phyloP scores from a whole-genome alignment of 139 green algal genomes.

The Bryopsis sp. region DNA sequence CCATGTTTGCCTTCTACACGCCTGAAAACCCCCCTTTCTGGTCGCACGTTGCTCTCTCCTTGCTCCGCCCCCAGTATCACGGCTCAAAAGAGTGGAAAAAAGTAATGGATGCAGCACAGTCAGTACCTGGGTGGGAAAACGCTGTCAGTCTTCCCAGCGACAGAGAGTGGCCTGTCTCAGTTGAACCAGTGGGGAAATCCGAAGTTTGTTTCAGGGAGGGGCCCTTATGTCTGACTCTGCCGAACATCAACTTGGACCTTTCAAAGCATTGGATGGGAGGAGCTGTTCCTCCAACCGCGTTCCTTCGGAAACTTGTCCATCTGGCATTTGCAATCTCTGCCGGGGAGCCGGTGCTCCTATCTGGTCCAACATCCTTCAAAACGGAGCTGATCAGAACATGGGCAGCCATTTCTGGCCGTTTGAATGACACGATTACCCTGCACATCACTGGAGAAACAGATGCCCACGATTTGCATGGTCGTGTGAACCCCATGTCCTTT shows the following conservation, averaged over 20 bases:
- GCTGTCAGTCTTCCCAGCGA: not conserved
- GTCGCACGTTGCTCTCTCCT: slow-evolving; percentile 14
- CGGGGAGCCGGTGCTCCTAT: slow-evolving; percentile 2
- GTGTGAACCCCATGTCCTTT: not conserved
- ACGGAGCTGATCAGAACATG: slow-evolving; percentile 11
- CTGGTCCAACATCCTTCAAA: slow-evolving; percentile 9
- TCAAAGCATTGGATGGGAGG: not conserved
- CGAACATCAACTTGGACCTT: not conserved
- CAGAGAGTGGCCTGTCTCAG: not conserved
- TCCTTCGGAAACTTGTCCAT: not conserved
- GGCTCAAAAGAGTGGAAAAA: not conserved
- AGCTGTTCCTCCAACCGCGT: not conserved
- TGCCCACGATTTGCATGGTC: not conserved
- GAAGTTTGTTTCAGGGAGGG: not conserved
- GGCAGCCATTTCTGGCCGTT: not conserved
- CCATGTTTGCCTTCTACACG: too few species aligned
- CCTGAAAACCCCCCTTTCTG: too few species aligned
- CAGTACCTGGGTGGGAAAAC: not conserved
- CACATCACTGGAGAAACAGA: slow-evolving; percentile 6
- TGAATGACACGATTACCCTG: not conserved
- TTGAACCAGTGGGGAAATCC: not conserved
- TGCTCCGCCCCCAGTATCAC: slow-evolving; percentile 14
- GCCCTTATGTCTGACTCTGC: not conserved
- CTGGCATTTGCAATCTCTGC: not conserved
- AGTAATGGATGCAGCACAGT: not conserved